These are phyloP conservation scores for Aspergillus saccharolyticus DNA, from an alignment of 495 filamentous ascomycete genomes.

Conservation along the genomic window DNA sequence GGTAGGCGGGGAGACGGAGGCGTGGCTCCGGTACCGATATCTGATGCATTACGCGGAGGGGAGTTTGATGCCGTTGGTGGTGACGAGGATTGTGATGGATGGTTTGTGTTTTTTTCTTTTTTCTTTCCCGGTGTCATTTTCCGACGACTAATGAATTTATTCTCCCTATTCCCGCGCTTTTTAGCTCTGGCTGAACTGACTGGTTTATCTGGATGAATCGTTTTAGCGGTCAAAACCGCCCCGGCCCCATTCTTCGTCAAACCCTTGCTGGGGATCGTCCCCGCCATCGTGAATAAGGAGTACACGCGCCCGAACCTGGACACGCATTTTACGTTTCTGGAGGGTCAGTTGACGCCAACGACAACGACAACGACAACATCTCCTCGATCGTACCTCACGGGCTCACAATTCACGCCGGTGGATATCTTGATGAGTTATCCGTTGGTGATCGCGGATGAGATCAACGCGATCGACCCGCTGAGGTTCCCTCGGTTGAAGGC, in stretches of 20 bases:
- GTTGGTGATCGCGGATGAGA: slow-evolving; percentile 31
- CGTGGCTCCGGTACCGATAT: slow-evolving; percentile 68
- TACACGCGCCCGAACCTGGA: slow-evolving; percentile 60
- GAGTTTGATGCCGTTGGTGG: slow-evolving; percentile 61
- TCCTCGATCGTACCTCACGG: slow-evolving; percentile 74
- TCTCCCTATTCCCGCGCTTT: not conserved
- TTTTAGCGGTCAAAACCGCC: slow-evolving; percentile 51
- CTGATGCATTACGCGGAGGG: slow-evolving; percentile 78
- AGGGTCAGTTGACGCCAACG: slow-evolving; percentile 59
- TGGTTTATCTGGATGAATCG: too few relatives aligned
- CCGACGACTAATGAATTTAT: too few relatives aligned
- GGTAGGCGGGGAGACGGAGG: slow-evolving; percentile 65
- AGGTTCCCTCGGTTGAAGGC: slow-evolving; percentile 55
- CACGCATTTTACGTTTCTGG: slow-evolving; percentile 63
- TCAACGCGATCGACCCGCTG: slow-evolving; percentile 20
- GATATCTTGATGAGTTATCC: slow-evolving; percentile 76
- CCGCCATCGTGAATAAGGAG: slow-evolving; percentile 49
- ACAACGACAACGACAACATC: too few relatives aligned
- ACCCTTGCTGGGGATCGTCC: slow-evolving; percentile 63
- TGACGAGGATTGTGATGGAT: slow-evolving; percentile 50
- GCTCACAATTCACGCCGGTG: slow-evolving; percentile 62
- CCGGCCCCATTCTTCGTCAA: slow-evolving; percentile 77
- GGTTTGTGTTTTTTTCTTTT: slow-evolving; percentile 23
- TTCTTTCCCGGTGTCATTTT: too few relatives aligned
- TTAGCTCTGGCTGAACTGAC: too few relatives aligned